A percentile compares a stretch with the other conserved stretches of the same genome.
phyloP scores from a whole-genome alignment of 768 basidiomycete species.

The Calocybe gangraenosa region DNA sequence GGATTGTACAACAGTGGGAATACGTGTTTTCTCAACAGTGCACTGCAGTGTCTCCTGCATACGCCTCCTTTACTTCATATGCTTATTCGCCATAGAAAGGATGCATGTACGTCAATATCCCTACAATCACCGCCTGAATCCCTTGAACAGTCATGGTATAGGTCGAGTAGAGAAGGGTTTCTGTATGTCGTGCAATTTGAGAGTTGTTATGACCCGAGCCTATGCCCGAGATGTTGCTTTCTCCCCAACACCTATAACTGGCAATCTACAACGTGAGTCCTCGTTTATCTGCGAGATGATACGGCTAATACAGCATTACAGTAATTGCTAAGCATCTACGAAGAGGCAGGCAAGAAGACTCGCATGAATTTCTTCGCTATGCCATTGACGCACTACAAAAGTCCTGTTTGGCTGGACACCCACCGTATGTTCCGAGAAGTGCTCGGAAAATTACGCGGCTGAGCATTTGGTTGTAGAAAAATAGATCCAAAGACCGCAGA shows the following conservation, averaged over 20 bases:
- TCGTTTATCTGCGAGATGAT: background rate
- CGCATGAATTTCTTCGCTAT: slow-evolving; percentile 96
- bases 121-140: slow-evolving; percentile 1
- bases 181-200: slow-evolving; percentile 79
- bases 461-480: slow-evolving; percentile 45
- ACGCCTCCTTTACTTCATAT: slow-evolving; percentile 81
- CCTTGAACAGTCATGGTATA: slow-evolving; percentile 16
- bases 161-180: slow-evolving; percentile 48
- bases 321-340: slow-evolving; percentile 91
- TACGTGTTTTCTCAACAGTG: slow-evolving; percentile 95
- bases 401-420: slow-evolving; percentile 66
- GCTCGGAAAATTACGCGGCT: background rate
- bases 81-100: slow-evolving; percentile 45
- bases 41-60: slow-evolving; percentile 88
- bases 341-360: slow-evolving; percentile 91
- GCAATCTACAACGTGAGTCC: slow-evolving; percentile 63
- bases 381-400: slow-evolving; percentile 89
- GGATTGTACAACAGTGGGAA: slow-evolving; percentile 88
- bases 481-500: slow-evolving; percentile 67
- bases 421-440: slow-evolving; percentile 49
- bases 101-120: slow-evolving; percentile 53
- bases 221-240: slow-evolving; percentile 47
- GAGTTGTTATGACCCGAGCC: slow-evolving; percentile 50
- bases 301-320: slow-evolving; percentile 24
- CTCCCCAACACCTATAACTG: slow-evolving; percentile 61